A percentile compares a stretch with the other conserved stretches of the same genome.
Conservation (phyloP, 305 asterid species). For the Withania somnifera region DNA sequence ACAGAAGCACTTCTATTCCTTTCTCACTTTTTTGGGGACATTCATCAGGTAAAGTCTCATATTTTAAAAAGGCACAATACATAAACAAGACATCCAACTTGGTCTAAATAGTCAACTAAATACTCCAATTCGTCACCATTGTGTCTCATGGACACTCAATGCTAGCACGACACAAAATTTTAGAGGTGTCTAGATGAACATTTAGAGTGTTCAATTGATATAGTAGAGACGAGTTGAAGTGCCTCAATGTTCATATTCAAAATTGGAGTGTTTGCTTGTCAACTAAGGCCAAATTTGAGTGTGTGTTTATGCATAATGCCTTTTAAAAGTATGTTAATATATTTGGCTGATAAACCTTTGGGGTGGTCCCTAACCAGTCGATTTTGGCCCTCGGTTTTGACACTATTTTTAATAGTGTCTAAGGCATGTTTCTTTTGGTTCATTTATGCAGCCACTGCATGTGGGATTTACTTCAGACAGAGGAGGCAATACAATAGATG, state of each 20-base stretch:
- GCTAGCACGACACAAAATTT: neutral
- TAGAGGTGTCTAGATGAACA: neutral
- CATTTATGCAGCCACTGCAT: constrained; percentile 60
- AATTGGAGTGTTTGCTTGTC: neutral
- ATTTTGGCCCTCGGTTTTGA: no score
- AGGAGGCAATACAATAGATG: constrained; percentile 66
- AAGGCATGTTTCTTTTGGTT: neutral
- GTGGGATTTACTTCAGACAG: constrained; percentile 59
- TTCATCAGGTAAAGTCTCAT: constrained; percentile 48
- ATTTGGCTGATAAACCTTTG: no score
- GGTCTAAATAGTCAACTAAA: no score
- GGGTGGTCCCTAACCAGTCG: no score
- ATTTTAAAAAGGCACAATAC: neutral
- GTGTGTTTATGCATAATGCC: neutral
- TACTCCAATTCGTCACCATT: neutral
- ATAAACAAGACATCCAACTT: neutral
- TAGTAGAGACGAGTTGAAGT: neutral
- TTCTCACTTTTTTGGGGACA: constrained; percentile 81
- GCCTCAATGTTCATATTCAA: no score
- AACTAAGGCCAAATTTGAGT: neutral
- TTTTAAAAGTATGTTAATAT: no score
- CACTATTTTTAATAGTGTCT: neutral
- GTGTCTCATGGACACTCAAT: no score
- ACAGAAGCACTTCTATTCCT: constrained; percentile 77
- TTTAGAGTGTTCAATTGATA: neutral